Evolutionary conservation across 2,329 filamentous ascomycete species (phyloP), one percentile per base, ranked within the genome.

Genomic region (Cladosporium sphaerospermum): DNA sequence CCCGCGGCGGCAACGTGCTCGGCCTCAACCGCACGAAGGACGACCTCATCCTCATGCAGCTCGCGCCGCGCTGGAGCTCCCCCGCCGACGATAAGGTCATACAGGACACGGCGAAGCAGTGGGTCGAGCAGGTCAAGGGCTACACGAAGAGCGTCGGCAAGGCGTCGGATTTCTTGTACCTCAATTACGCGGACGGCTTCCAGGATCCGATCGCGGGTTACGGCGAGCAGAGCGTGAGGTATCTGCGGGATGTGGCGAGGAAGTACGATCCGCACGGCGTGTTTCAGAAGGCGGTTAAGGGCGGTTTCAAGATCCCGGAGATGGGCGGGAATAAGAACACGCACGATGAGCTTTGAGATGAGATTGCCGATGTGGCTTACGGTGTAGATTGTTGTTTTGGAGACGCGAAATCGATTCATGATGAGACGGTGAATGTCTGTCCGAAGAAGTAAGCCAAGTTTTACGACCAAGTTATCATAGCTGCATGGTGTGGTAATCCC

Each of bases 151-250:
- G 36, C 7, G 31, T 53, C 3, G 51, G 51, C 13, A 36, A 61
- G 5, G 39, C 54, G 9, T 53, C 59, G 28, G 40, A 55, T 23
- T 66, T 55, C 36, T 32, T 69, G 6, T 67, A 70, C 52, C 53
- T 67, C 46, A 71, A 69, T 44, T 72, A 71, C 55, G 69, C 68
- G 7, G 65, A 61, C 4, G 51, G 56, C 42, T 70, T 64, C 62
- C 68, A 71, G 55, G 61, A 70, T 40, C 68, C 69, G 7, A 62
- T 71, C 19, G 51, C 49, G 4, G 58, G 61, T 10, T 68, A 70
- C 55, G 67, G 70, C 8, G 53, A 53, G 10, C 59, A 53, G 18
- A 67, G 60, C 51, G 61, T 64, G 46, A 54, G 52, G 40, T 61
- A 60, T 14, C 52, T 72, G 58, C 57, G 59, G 57, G 53, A 48